These are phyloP conservation scores for Ampelocalamus luodianensis DNA, from an alignment of 176 grass and related monocot genomes.

Conservation along the genomic window DNA sequence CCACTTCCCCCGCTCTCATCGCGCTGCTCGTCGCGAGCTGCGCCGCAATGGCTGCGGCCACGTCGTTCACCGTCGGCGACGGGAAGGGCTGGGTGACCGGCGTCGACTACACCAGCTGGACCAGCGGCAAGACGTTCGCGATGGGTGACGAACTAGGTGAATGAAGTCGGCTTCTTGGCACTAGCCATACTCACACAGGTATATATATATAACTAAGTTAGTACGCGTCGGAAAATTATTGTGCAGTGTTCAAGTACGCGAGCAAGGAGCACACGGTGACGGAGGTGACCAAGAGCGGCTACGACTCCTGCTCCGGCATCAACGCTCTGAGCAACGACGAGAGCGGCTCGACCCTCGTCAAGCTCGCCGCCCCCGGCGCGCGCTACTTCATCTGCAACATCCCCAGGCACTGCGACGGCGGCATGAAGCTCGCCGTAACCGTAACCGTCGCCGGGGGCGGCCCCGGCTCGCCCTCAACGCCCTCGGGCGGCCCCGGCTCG, in stretches of 20 bases:
- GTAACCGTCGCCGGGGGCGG: conserved; percentile 39
- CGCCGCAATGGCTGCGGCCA: conserved; percentile 37
- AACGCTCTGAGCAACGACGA: conserved; percentile 58
- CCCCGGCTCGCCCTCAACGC: conserved; percentile 14
- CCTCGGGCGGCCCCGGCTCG: conserved; percentile 4
- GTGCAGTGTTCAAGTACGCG: conserved; percentile 68
- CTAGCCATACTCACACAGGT: neutral
- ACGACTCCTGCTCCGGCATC: conserved; percentile 54
- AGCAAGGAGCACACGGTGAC: conserved; percentile 66
- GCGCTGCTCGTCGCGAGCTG: conserved; percentile 33
- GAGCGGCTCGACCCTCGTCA: conserved; percentile 48
- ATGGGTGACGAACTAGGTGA: conserved; percentile 64
- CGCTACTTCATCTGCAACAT: conserved; percentile 75
- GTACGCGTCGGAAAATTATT: neutral
- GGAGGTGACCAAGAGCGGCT: conserved; percentile 62
- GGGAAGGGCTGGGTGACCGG: conserved; percentile 51
- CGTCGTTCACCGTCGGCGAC: conserved; percentile 65
- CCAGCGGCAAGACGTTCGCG: conserved; percentile 47
- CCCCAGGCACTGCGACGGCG: conserved; percentile 57
- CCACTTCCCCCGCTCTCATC: conserved; percentile 3
- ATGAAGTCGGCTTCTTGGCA: neutral
- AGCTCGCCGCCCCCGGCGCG: conserved; percentile 43
- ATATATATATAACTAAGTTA: neutral
- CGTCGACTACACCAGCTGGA: conserved; percentile 64
- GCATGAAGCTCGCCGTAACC: conserved; percentile 72